Conservation (phyloP, 768 basidiomycete species). For the Lentinula aciculospora region DNA sequence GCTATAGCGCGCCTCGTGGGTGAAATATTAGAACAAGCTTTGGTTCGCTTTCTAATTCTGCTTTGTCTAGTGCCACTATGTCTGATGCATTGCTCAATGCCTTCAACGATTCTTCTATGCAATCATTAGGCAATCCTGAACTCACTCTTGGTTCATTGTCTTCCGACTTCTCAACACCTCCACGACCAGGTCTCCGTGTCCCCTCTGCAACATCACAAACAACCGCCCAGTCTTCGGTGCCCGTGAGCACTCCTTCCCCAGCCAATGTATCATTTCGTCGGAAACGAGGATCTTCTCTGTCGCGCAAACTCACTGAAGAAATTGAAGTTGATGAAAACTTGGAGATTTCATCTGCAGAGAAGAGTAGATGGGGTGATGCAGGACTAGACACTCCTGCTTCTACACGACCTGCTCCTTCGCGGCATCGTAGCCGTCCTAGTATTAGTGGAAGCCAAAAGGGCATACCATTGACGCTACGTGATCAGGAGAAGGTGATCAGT, state of each 20-base stretch:
- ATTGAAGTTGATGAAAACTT: constrained; percentile 33
- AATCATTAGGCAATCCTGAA: constrained; percentile 48
- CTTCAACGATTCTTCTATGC: constrained; percentile 31
- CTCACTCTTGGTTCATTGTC: constrained; percentile 54
- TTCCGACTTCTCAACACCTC: constrained; percentile 52
- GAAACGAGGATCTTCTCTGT: constrained; percentile 33
- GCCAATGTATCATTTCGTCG: constrained; percentile 26
- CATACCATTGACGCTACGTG: constrained; percentile 72
- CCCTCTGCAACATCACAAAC: constrained; percentile 47
- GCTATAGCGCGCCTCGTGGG: not conserved
- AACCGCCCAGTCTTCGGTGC: constrained; percentile 47
- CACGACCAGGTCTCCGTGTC: constrained; percentile 30
- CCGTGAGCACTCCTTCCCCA: constrained; percentile 46
- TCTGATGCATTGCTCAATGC: constrained; percentile 4
- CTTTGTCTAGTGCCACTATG: not conserved
- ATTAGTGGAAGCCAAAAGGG: constrained; percentile 35
- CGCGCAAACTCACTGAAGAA: constrained; percentile 31
- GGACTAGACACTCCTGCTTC: constrained; percentile 46
- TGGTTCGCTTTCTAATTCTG: not conserved
- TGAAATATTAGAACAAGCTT: not conserved
- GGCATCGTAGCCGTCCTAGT: constrained; percentile 30
- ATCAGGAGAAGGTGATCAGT: constrained; percentile 86
- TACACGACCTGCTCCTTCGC: constrained; percentile 25
- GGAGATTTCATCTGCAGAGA: constrained; percentile 48
- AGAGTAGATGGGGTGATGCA: constrained; percentile 37